phyloP scores from a whole-genome alignment of 2,329 filamentous ascomycete genomes.

The Sporothrix sp. region DNA sequence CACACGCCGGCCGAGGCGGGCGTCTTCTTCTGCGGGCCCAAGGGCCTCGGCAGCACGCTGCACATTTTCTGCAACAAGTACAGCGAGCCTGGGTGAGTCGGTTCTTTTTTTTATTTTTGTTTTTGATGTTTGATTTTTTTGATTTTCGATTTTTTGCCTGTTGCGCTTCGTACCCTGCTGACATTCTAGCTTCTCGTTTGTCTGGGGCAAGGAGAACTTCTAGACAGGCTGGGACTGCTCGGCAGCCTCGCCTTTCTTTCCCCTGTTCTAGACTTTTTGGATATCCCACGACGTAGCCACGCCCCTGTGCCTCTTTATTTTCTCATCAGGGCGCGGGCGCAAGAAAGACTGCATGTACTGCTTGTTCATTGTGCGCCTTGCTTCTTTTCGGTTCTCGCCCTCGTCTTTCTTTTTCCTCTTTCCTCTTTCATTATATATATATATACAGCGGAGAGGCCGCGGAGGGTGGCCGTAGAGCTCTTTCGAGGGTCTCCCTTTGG shows the following conservation, averaged over 20 bases:
- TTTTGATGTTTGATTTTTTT: not conserved
- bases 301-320: too few species aligned
- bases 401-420: slow-evolving; percentile 1
- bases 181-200: slow-evolving; percentile 57
- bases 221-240: slow-evolving; percentile 26
- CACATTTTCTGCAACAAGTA: slow-evolving; percentile 85
- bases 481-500: too few species aligned
- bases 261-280: slow-evolving; percentile 12
- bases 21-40: slow-evolving; percentile 80
- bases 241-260: not conserved
- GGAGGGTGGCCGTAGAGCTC: too few species aligned
- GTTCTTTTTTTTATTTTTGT: not conserved
- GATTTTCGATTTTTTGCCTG: not conserved
- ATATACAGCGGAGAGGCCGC: slow-evolving; percentile 1
- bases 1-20: slow-evolving; percentile 63
- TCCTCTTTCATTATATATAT: not conserved
- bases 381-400: slow-evolving; percentile 6
- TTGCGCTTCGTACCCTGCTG: not conserved
- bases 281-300: too few species aligned
- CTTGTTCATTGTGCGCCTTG: too few species aligned
- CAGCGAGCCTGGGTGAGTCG: slow-evolving; percentile 67
- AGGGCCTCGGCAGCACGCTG: slow-evolving; percentile 63
- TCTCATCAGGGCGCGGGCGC: too few species aligned
- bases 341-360: too few species aligned
- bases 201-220: slow-evolving; percentile 63